Conservation (phyloP, 768 basidiomycete genomes). For the Lactarius tabidus region DNA sequence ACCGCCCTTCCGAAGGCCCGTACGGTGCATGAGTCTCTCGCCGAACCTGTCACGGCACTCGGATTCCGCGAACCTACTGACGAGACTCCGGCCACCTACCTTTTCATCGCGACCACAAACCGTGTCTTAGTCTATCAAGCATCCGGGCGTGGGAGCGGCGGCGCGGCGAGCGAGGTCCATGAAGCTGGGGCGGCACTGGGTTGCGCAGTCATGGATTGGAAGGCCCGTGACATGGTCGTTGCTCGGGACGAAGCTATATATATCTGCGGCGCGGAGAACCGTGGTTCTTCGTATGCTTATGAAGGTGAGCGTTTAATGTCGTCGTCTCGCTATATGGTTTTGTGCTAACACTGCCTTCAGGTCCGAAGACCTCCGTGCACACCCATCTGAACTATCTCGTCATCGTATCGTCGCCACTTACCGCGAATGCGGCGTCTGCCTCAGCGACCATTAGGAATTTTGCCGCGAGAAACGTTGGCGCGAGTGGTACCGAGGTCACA, state of each 20-base stretch:
- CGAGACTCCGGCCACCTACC: slow-evolving; percentile 40
- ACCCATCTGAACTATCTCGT: slow-evolving; percentile 81
- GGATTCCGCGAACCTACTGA: slow-evolving; percentile 70
- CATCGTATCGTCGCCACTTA: slow-evolving; percentile 83
- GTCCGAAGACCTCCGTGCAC: slow-evolving; percentile 72
- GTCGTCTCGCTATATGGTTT: not conserved
- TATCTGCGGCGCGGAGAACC: slow-evolving; percentile 72
- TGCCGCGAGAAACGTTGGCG: slow-evolving; percentile 47
- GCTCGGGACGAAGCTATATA: slow-evolving; percentile 93
- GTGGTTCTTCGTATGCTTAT: slow-evolving; percentile 84
- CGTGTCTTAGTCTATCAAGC: slow-evolving; percentile 74
- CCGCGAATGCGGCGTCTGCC: slow-evolving; percentile 57
- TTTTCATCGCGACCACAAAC: slow-evolving; percentile 88
- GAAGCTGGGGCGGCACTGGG: slow-evolving; percentile 83
- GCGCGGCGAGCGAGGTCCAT: slow-evolving; percentile 66
- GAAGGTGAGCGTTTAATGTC: slow-evolving; percentile 56
- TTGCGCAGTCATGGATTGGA: slow-evolving; percentile 79
- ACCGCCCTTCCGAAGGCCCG: slow-evolving; percentile 83
- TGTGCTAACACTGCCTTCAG: slow-evolving; percentile 35
- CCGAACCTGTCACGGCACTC: slow-evolving; percentile 90
- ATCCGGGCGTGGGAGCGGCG: slow-evolving; percentile 65
- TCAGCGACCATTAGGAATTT: slow-evolving; percentile 76
- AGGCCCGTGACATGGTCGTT: slow-evolving; percentile 69
- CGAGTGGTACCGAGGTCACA: slow-evolving; percentile 56
- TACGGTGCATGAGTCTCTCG: slow-evolving; percentile 74